Evolutionary conservation across 2,329 filamentous ascomycete genomes (phyloP).

Genomic region (Talaromyces sp.): DNA sequence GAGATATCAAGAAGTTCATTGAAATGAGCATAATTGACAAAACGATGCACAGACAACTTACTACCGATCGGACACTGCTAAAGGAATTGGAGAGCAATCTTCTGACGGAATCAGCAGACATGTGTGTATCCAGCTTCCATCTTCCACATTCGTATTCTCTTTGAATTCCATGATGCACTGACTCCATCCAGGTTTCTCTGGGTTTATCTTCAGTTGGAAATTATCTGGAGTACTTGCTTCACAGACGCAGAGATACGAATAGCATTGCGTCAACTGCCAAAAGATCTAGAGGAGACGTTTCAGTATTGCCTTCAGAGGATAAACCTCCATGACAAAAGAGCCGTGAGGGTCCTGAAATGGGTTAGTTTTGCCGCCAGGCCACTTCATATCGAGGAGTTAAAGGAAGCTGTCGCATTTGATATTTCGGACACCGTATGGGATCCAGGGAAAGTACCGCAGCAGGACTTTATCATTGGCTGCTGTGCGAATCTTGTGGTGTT

Average conservation of each 20-base stretch:
- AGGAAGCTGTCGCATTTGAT: slow-evolving; percentile 22
- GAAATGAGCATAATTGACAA: too few relatives aligned
- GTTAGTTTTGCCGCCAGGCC: slow-evolving; percentile 22
- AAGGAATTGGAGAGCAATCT: too few relatives aligned
- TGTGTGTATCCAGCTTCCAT: too few relatives aligned
- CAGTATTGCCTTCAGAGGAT: slow-evolving; percentile 22
- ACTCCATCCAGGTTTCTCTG: too few relatives aligned
- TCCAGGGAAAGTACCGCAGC: slow-evolving; percentile 18
- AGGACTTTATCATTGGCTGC: slow-evolving; percentile 21
- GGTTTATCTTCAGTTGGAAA: too few relatives aligned
- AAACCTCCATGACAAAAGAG: neutral
- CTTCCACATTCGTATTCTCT: too few relatives aligned
- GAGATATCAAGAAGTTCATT: too few relatives aligned
- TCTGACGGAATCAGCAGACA: too few relatives aligned
- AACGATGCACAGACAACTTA: too few relatives aligned
- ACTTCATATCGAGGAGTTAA: slow-evolving; percentile 24
- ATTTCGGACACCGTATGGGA: slow-evolving; percentile 21
- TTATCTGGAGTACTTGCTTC: slow-evolving; percentile 10
- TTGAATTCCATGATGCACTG: too few relatives aligned
- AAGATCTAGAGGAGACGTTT: slow-evolving; percentile 24
- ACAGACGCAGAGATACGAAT: slow-evolving; percentile 22
- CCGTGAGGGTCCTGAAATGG: slow-evolving; percentile 22
- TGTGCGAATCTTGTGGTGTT: slow-evolving; percentile 24
- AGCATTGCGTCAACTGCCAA: slow-evolving; percentile 20
- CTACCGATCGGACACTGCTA: too few relatives aligned